Conservation (phyloP, 2,329 filamentous ascomycete species). For the Fusarium papillatum region DNA sequence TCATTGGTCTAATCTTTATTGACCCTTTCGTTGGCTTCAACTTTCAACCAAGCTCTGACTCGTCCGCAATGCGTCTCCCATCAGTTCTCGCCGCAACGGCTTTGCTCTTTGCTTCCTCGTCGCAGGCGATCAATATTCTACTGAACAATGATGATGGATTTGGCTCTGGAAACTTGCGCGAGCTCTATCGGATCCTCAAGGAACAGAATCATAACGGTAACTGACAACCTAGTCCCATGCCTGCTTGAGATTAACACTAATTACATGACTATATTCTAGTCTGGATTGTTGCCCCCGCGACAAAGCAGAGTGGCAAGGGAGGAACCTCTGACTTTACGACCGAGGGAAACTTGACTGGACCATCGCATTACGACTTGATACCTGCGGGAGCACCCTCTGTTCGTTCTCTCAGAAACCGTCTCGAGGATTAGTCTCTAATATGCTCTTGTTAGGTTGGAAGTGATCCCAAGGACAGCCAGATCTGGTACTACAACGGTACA, state of each 20-base stretch:
- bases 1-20: not conserved
- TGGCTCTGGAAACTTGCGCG: not conserved
- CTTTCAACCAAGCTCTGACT: not conserved
- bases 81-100: not conserved
- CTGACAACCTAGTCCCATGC: not conserved
- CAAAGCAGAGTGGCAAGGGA: not conserved
- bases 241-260: not conserved
- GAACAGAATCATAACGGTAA: not conserved
- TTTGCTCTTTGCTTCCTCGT: not conserved
- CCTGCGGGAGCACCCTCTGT: not conserved
- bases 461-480: not conserved
- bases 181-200: not conserved
- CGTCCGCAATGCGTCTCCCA: not conserved
- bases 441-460: not conserved
- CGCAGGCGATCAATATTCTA: not conserved
- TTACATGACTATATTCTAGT: not conserved
- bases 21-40: not conserved
- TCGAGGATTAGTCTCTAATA: not conserved
- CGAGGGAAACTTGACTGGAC: not conserved
- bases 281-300: not conserved
- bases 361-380: not conserved
- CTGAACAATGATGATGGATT: not conserved
- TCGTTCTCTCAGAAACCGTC: not conserved
- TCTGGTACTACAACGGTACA: not conserved
- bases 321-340: not conserved